A percentile compares a stretch with the other conserved stretches of the same genome.
Conservation (phyloP, 1,284 basidiomycete genomes). For the Cutaneotrichosporon daszewskae region DNA sequence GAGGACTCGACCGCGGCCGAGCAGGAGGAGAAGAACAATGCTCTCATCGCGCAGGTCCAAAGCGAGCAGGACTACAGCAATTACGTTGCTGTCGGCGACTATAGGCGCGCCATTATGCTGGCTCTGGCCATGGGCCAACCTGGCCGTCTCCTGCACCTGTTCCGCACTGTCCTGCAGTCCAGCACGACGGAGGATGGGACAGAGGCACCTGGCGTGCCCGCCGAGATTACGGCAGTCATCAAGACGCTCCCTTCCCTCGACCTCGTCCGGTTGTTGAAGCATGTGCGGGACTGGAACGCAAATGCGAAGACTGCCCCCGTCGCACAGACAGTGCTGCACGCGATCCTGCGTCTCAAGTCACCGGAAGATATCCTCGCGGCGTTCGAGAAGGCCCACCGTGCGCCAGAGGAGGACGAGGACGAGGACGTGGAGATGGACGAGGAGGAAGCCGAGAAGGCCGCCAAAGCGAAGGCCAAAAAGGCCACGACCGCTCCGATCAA, state of each 20-base stretch:
- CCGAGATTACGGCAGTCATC: constrained; percentile 74
- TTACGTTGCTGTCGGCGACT: constrained; percentile 81
- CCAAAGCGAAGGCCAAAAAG: constrained; percentile 10
- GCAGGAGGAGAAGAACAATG: constrained; percentile 60
- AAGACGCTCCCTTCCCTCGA: constrained; percentile 64
- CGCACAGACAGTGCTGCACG: constrained; percentile 79
- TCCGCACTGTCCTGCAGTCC: constrained; percentile 56
- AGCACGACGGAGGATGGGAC: constrained; percentile 1
- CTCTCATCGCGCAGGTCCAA: constrained; percentile 65
- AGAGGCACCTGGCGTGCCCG: not conserved
- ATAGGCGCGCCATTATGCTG: constrained; percentile 81
- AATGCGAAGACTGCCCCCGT: constrained; percentile 76
- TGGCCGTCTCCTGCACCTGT: constrained; percentile 74
- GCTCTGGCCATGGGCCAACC: constrained; percentile 91
- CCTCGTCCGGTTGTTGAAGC: constrained; percentile 72
- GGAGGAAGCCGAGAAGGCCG: constrained; percentile 22
- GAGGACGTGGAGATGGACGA: constrained; percentile 35
- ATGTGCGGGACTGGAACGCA: constrained; percentile 90
- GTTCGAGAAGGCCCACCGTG: constrained; percentile 50
- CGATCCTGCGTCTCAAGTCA: constrained; percentile 68
- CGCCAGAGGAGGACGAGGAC: constrained; percentile 31
- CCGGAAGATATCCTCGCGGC: constrained; percentile 69
- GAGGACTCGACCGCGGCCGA: constrained; percentile 81
- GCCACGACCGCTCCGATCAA: constrained; percentile 18
- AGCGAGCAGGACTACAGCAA: constrained; percentile 95